phyloP scores from a whole-genome alignment of 176 grass and related monocot species.

The Aegilops speltoides region DNA sequence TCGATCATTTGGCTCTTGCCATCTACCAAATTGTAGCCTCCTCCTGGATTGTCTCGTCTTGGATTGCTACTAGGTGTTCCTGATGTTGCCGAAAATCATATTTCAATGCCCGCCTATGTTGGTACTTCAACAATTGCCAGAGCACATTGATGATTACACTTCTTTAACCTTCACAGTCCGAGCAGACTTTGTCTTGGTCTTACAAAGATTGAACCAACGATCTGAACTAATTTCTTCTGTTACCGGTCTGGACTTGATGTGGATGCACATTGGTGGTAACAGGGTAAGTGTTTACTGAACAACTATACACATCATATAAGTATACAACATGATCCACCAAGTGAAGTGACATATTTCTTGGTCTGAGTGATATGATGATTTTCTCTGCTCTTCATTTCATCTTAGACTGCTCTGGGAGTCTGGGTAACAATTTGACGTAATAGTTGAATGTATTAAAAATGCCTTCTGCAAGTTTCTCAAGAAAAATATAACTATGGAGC shows the following conservation, averaged over 20 bases:
- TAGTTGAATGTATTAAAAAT: constrained; percentile 18
- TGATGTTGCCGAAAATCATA: not conserved
- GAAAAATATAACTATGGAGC: constrained; percentile 33
- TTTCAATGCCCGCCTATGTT: not conserved
- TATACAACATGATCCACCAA: constrained; percentile 8
- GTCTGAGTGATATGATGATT: not conserved
- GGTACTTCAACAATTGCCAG: not conserved
- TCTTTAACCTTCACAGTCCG: not conserved
- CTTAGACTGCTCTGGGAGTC: not conserved
- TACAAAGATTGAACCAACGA: not conserved
- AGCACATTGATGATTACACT: not conserved
- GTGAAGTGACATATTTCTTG: not conserved
- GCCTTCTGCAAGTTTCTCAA: not conserved
- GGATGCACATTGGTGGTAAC: not conserved
- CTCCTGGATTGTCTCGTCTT: not conserved
- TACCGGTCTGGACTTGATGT: not conserved
- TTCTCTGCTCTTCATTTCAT: constrained; percentile 13
- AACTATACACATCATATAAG: not conserved
- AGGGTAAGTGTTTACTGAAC: not conserved
- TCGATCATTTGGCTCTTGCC: not conserved
- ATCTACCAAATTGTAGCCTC: not conserved
- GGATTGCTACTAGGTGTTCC: not conserved
- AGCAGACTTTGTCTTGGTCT: not conserved
- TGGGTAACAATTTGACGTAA: constrained; percentile 20
- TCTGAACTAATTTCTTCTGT: not conserved